Evolutionary conservation across 108 stramenopile species (phyloP).

Genomic region (Cyclostephanos invisitatus): DNA sequence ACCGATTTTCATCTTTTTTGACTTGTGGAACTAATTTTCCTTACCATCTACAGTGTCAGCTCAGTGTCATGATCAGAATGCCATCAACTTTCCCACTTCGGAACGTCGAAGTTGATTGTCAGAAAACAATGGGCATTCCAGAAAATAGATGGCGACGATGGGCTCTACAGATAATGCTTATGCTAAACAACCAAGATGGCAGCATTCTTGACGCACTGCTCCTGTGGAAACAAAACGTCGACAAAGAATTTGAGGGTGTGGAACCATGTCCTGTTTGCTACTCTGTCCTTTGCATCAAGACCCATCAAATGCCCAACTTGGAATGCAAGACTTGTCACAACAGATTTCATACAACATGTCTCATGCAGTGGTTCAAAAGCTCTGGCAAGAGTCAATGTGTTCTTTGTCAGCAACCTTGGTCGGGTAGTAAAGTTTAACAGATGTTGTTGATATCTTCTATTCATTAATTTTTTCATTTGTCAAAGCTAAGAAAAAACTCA

Average conservation of each 20-base stretch:
- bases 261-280: conserved; percentile 99
- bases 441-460: not conserved
- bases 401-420: conserved; percentile 90
- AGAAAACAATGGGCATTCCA: conserved; percentile 77
- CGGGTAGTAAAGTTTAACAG: conserved; percentile 41
- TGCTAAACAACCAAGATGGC: conserved; percentile 87
- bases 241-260: conserved; percentile 98
- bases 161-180: conserved; percentile 78
- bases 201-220: conserved; percentile 88
- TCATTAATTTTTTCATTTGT: no score
- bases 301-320: conserved; percentile 84
- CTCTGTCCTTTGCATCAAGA: conserved; percentile 89
- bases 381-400: conserved; percentile 91
- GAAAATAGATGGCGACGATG: conserved; percentile 77
- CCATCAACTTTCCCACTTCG: conserved; percentile 80
- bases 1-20: not conserved
- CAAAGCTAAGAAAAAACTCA: no score
- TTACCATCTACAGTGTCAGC: conserved; percentile 51
- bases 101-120: conserved; percentile 83
- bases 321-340: conserved; percentile 88
- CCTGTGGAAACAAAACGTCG: conserved; percentile 96
- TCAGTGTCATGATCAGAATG: conserved; percentile 69
- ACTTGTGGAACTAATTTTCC: not conserved
- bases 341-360: conserved; percentile 90
- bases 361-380: conserved; percentile 93